A percentile compares a stretch with the other conserved stretches of the same genome.
Evolutionary conservation across 2,329 filamentous ascomycete genomes (phyloP).

Genomic region (Colletotrichum cuscutae): DNA sequence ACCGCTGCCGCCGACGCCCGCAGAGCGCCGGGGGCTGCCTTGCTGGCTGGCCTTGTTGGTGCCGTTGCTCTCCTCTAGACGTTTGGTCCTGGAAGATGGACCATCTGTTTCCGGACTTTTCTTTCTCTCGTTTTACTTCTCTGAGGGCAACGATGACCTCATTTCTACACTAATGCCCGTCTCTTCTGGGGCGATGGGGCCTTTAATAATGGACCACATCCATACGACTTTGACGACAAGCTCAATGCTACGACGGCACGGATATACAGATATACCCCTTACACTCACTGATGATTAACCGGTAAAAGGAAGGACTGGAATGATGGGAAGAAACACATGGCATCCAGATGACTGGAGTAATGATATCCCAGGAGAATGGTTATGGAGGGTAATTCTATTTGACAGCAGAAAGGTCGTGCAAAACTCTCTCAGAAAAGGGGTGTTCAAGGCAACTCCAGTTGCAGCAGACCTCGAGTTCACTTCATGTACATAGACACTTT

Average conservation of each 20-base stretch:
- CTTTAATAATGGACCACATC: background rate
- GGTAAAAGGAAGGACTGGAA: background rate
- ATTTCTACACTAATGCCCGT: background rate
- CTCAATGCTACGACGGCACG: slow-evolving; percentile 26
- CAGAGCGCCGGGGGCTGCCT: slow-evolving; percentile 46
- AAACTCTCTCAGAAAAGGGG: background rate
- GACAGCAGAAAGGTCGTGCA: background rate
- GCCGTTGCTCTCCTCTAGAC: slow-evolving; percentile 49
- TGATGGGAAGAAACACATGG: background rate
- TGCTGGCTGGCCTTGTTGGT: slow-evolving; percentile 51
- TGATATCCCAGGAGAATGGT: background rate
- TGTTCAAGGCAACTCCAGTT: background rate
- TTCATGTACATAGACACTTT: slow-evolving; percentile 27
- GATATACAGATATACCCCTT: slow-evolving; percentile 19
- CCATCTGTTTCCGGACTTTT: background rate
- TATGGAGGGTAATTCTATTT: background rate
- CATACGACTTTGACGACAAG: slow-evolving; percentile 15
- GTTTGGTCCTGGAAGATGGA: background rate
- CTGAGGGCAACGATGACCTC: background rate
- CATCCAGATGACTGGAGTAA: background rate
- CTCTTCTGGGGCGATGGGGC: background rate
- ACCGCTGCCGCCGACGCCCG: slow-evolving; percentile 45
- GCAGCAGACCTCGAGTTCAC: slow-evolving; percentile 7
- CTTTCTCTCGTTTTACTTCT: background rate
- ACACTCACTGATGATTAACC: slow-evolving; percentile 19